These are phyloP conservation scores for Magnolia changhungtana DNA, from an alignment of 164 flowering plant genomes.

Conservation along the genomic window DNA sequence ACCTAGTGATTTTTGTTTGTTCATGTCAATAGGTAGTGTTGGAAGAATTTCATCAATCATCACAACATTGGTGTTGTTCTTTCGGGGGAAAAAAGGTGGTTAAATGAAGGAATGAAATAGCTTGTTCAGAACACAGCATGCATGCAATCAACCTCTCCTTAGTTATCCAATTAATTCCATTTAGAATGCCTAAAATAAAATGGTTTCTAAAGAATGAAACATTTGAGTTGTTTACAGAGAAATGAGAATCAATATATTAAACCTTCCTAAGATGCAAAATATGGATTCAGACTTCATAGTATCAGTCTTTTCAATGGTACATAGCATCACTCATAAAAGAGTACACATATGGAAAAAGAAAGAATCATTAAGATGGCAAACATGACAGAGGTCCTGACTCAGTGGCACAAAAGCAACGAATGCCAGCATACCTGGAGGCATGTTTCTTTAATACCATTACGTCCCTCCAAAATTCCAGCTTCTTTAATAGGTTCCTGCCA, in stretches of 20 bases:
- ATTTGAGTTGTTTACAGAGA: too few species aligned
- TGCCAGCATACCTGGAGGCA: constrained; percentile 80
- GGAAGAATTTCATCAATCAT: too few species aligned
- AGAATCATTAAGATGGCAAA: background rate
- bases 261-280: background rate
- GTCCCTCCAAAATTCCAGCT: constrained; percentile 98
- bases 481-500: constrained; percentile 95
- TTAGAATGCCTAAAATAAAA: background rate
- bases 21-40: background rate
- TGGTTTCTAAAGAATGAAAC: background rate
- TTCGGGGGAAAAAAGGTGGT: background rate
- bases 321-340: background rate
- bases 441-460: constrained; percentile 97
- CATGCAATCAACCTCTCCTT: too few species aligned
- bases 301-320: background rate
- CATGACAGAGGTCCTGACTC: constrained; percentile 5
- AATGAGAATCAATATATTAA: background rate
- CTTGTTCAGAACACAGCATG: too few species aligned
- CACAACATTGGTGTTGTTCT: too few species aligned
- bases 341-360: background rate
- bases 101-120: too few species aligned
- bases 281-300: background rate
- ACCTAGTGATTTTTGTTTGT: background rate
- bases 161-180: background rate
- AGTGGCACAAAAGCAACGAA: constrained; percentile 4